These are phyloP conservation scores for Pecoramyces ruminantium DNA, from an alignment of 192 early-diverging fungal species.

Conservation along the genomic window DNA sequence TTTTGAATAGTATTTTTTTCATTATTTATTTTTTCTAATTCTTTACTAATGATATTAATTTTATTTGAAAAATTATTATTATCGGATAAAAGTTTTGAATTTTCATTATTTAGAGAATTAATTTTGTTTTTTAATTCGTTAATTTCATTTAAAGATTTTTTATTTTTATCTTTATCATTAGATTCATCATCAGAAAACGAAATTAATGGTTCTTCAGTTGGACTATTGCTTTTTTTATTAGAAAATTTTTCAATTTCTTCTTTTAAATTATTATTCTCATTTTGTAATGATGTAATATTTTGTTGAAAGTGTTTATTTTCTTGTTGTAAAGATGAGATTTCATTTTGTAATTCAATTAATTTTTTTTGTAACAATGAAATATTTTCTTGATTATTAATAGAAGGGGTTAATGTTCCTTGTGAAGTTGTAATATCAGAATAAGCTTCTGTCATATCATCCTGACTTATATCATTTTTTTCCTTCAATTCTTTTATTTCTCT, in stretches of 20 bases:
- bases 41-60: not conserved
- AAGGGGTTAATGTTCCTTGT: not conserved
- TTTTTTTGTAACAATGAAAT: not conserved
- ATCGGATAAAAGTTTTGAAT: not conserved
- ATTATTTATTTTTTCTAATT: not conserved
- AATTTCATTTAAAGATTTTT: not conserved
- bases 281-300: not conserved
- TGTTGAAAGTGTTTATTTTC: not conserved
- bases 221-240: not conserved
- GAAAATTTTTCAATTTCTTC: not conserved
- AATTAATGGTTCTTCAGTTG: not conserved
- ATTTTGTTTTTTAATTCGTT: not conserved
- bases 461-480: not conserved
- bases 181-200: not conserved
- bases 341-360: not conserved
- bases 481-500: not conserved
- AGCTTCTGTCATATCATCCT: not conserved
- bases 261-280: not conserved
- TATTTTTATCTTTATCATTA: not conserved
- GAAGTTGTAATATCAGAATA: not conserved
- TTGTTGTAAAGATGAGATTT: not conserved
- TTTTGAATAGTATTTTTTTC: not conserved
- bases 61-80: not conserved
- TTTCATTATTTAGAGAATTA: no score
- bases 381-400: not conserved